These are phyloP conservation scores for Fusarium bulbicola DNA, from an alignment of 2,329 filamentous ascomycete species.

Conservation along the genomic window DNA sequence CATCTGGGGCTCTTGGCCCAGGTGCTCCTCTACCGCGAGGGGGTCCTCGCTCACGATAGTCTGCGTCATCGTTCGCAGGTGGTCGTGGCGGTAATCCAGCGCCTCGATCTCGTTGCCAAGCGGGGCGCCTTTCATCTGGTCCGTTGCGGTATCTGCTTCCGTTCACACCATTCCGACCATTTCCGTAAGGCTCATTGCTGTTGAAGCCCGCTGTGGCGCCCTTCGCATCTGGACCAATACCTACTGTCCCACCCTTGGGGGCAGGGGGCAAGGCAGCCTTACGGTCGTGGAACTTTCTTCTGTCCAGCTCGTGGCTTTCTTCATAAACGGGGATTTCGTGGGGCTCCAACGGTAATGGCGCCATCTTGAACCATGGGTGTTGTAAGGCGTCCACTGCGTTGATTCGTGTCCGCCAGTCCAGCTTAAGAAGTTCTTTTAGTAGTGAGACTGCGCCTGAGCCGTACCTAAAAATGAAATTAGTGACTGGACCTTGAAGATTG, in stretches of 20 bases:
- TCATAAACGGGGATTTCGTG: conserved; percentile 91
- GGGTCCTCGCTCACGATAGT: conserved; percentile 51
- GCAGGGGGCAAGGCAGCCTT: conserved; percentile 87
- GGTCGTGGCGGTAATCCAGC: conserved; percentile 59
- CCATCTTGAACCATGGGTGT: conserved; percentile 87
- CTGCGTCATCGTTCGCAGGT: conserved; percentile 47
- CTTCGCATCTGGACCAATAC: conserved; percentile 70
- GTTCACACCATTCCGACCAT: conserved; percentile 57
- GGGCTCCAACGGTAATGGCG: conserved; percentile 81
- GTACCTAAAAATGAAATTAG: conserved; percentile 56
- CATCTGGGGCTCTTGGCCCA: conserved; percentile 48
- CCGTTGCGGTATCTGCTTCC: conserved; percentile 55
- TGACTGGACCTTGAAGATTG: background rate
- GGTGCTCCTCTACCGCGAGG: conserved; percentile 46
- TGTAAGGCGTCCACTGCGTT: conserved; percentile 94
- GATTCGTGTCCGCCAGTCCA: conserved; percentile 88
- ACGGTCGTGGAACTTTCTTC: conserved; percentile 87
- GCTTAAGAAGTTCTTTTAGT: conserved; percentile 81
- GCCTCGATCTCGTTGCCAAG: conserved; percentile 64
- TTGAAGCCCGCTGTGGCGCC: conserved; percentile 58
- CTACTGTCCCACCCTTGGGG: conserved; percentile 89
- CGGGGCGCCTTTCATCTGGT: conserved; percentile 59
- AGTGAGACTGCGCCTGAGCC: conserved; percentile 79
- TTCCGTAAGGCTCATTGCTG: conserved; percentile 60
- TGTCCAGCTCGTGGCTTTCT: conserved; percentile 96